phyloP scores from a whole-genome alignment of 352 stramenopile genomes.

The Phytophthora cryptogea region DNA sequence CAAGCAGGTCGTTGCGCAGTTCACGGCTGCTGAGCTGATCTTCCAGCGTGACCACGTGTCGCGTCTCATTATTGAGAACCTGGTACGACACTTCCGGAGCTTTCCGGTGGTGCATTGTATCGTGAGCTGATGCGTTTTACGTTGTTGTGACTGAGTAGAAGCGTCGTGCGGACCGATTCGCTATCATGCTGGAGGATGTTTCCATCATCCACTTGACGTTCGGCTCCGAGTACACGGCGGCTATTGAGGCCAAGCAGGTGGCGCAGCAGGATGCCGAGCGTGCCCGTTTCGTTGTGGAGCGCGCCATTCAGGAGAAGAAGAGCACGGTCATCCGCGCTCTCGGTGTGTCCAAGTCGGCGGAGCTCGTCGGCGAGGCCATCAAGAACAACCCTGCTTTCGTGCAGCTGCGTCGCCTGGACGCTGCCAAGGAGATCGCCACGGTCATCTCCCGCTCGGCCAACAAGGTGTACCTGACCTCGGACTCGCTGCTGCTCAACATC shows the following conservation, averaged over 20 bases:
- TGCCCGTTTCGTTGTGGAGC: conserved; percentile 98
- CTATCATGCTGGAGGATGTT: conserved; percentile 97
- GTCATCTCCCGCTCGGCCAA: conserved; percentile 96
- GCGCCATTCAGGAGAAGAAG: conserved; percentile 99
- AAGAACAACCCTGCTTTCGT: conserved; percentile 99
- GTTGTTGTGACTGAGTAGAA: conserved; percentile 47
- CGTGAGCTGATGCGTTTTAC: conserved; percentile 6
- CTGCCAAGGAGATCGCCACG: conserved; percentile 98
- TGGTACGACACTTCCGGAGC: conserved; percentile 69
- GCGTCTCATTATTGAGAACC: conserved; percentile 93
- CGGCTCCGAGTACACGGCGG: conserved; percentile 97
- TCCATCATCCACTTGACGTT: conserved; percentile 99
- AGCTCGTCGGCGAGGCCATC: conserved; percentile 98
- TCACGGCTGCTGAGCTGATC: conserved; percentile 98
- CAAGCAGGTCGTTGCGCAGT: conserved; percentile 99
- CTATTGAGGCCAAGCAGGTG: conserved; percentile 99
- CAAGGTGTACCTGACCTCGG: conserved; percentile 98
- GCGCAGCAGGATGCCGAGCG: conserved; percentile 99
- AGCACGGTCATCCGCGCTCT: conserved; percentile 97
- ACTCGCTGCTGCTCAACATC: conserved; percentile 98
- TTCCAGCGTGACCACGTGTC: conserved; percentile 99
- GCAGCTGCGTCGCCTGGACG: conserved; percentile 98
- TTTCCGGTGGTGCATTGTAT: conserved; percentile 26
- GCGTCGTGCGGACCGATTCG: conserved; percentile 89
- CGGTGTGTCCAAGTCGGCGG: conserved; percentile 98